Percentiles rank a stretch among this genome's conserved stretches.
phyloP scores from a whole-genome alignment of 768 basidiomycete species.

The Rhizopogon vulgaris region DNA sequence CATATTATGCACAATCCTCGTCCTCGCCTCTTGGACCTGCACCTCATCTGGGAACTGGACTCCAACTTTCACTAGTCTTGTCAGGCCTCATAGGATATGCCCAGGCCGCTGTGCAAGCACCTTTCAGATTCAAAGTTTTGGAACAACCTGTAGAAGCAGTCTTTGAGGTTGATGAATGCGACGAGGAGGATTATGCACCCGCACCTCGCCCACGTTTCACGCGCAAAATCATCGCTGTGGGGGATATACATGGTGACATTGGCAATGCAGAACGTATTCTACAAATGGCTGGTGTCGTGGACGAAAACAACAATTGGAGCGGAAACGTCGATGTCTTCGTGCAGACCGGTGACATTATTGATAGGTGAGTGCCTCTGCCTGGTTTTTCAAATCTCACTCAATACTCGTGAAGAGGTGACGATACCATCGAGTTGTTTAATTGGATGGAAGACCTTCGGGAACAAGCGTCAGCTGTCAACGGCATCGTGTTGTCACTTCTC shows the following conservation, averaged over 20 bases:
- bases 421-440: conserved; percentile 78
- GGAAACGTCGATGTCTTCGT: conserved; percentile 82
- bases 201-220: conserved; percentile 27
- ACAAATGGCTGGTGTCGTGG: conserved; percentile 71
- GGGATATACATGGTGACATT: conserved; percentile 89
- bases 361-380: conserved; percentile 47
- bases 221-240: conserved; percentile 75
- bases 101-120: conserved; percentile 14
- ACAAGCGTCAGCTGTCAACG: conserved; percentile 66
- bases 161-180: not conserved
- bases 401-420: conserved; percentile 58
- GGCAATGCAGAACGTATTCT: conserved; percentile 75
- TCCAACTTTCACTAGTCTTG: conserved; percentile 14
- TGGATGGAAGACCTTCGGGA: conserved; percentile 81
- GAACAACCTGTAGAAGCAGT: conserved; percentile 4
- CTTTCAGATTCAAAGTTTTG: conserved; percentile 15
- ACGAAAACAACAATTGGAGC: conserved; percentile 71
- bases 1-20: conserved; percentile 24
- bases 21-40: conserved; percentile 26
- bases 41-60: conserved; percentile 22
- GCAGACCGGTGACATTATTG: conserved; percentile 95
- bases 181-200: not conserved
- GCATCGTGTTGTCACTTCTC: conserved; percentile 67
- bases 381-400: conserved; percentile 8
- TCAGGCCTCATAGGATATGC: conserved; percentile 21